These are phyloP conservation scores for Huntiella omanensis DNA, from an alignment of 2,329 filamentous ascomycete species.

Conservation along the genomic window DNA sequence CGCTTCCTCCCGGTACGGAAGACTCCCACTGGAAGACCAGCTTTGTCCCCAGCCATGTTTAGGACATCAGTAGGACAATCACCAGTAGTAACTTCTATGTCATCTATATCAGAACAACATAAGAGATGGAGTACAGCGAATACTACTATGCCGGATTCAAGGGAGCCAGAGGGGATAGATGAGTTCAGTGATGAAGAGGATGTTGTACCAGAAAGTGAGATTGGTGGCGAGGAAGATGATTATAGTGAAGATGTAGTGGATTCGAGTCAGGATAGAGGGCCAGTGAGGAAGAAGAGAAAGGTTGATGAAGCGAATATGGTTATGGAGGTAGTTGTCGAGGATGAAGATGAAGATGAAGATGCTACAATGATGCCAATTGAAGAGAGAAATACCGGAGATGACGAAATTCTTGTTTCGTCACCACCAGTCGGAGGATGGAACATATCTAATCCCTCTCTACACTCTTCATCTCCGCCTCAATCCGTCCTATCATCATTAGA, in stretches of 20 bases:
- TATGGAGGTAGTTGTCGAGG: neutral
- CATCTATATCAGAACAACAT: no score
- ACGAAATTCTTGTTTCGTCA: neutral
- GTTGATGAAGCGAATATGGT: neutral
- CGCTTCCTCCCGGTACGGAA: no score
- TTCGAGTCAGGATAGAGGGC: slow-evolving; percentile 9
- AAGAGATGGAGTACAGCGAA: no score
- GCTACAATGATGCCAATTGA: neutral
- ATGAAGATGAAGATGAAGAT: neutral
- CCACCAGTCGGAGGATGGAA: no score
- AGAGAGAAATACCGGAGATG: neutral
- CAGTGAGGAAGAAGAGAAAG: slow-evolving; percentile 2
- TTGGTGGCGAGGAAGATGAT: slow-evolving; percentile 12
- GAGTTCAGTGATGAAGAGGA: slow-evolving; percentile 2
- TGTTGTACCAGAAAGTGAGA: slow-evolving; percentile 6
- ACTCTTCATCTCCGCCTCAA: no score
- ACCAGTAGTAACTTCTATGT: no score
- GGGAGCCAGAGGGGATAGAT: slow-evolving; percentile 4
- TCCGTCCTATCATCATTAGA: no score
- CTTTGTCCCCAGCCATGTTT: no score
- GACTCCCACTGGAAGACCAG: no score
- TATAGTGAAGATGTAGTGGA: slow-evolving; percentile 14
- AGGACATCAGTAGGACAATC: no score
- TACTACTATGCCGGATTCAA: no score
- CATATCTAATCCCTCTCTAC: no score